phyloP scores from a whole-genome alignment of 2,329 filamentous ascomycete genomes.

The Ophiostoma triangulosporum region DNA sequence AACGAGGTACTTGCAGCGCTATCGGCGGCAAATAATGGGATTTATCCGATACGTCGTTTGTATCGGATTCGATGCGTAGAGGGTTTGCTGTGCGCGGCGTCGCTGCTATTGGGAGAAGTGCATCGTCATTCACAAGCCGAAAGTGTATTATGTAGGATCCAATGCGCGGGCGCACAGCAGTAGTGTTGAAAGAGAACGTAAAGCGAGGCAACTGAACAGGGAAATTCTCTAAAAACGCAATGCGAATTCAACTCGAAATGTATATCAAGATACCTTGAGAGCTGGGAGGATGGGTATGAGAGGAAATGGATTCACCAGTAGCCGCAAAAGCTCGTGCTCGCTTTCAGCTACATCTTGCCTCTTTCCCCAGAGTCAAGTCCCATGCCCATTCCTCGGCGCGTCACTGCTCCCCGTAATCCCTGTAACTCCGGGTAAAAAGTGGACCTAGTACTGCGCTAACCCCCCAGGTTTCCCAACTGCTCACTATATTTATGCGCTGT shows the following conservation, averaged over 20 bases:
- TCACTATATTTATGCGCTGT: background rate
- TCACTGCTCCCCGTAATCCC: conserved; percentile 1
- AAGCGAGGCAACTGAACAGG: no score
- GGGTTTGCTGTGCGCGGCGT: background rate
- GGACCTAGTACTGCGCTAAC: conserved; percentile 1
- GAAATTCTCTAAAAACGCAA: no score
- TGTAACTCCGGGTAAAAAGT: conserved; percentile 12
- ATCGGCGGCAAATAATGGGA: no score
- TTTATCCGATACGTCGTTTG: background rate
- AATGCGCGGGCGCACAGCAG: background rate
- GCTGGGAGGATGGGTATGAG: background rate
- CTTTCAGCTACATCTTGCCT: conserved; percentile 1
- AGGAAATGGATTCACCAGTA: background rate
- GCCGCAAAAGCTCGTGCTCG: conserved; percentile 6
- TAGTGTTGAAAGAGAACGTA: background rate
- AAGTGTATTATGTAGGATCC: background rate
- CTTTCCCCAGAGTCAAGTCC: background rate
- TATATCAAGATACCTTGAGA: no score
- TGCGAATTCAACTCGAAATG: background rate
- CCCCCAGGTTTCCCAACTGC: conserved; percentile 3
- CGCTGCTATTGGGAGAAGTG: background rate
- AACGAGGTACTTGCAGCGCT: no score
- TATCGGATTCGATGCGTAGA: background rate
- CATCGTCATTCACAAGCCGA: background rate
- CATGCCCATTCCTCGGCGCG: background rate